Percentiles rank a stretch among this genome's conserved stretches.
phyloP scores from a whole-genome alignment of 179 eudicot species.

The Beta macrorhiza region DNA sequence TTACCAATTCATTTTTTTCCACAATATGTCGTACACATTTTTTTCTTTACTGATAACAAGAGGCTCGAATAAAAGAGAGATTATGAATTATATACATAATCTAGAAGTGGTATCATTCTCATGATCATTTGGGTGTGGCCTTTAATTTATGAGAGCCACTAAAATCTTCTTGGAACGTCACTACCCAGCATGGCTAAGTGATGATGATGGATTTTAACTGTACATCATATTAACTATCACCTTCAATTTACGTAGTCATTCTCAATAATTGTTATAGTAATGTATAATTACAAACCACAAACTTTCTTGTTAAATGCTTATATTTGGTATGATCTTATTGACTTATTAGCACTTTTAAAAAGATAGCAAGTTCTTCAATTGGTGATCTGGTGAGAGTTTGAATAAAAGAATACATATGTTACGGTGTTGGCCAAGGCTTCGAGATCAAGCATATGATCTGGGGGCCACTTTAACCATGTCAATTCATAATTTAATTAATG shows the following conservation, averaged over 20 bases:
- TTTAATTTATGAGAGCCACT: constrained; percentile 14
- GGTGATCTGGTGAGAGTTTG: no score
- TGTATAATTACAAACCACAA: constrained; percentile 12
- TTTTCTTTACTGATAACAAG: not conserved
- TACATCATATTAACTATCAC: not conserved
- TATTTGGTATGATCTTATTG: not conserved
- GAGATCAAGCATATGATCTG: no score
- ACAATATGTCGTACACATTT: not conserved
- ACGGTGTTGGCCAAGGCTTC: no score
- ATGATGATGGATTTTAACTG: constrained; percentile 13
- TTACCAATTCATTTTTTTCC: no score
- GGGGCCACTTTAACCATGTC: no score
- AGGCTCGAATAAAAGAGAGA: not conserved
- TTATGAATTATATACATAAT: not conserved
- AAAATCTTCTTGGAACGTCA: constrained; percentile 5
- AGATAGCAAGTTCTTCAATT: no score
- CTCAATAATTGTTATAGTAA: constrained; percentile 2
- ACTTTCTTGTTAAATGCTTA: not conserved
- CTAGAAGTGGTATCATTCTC: not conserved
- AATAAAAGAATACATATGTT: no score
- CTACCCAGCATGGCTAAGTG: constrained; percentile 7
- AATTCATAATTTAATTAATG: no score
- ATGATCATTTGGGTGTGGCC: not conserved
- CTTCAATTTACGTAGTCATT: constrained; percentile 13
- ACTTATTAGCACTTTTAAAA: no score